These are phyloP conservation scores for Viscum album DNA, from an alignment of 177 flowering plant genomes.

Conservation along the genomic window DNA sequence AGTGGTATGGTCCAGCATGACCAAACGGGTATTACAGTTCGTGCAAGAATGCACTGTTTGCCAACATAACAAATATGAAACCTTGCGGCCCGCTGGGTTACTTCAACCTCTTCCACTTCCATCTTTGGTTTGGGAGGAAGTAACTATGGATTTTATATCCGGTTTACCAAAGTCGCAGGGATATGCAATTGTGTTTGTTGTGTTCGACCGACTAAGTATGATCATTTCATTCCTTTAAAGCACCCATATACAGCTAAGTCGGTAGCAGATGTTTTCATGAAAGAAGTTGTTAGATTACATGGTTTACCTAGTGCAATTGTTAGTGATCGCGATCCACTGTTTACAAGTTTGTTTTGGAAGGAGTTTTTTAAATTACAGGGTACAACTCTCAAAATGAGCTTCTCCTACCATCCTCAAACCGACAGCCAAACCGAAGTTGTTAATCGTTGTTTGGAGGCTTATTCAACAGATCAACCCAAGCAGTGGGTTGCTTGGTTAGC, in stretches of 20 bases:
- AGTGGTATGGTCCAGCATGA: no score
- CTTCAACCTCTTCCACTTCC: background rate
- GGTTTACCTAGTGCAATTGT: background rate
- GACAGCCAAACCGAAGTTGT: constrained; percentile 2
- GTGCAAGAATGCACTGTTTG: no score
- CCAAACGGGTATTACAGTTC: no score
- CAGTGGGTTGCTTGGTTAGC: background rate
- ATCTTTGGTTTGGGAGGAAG: background rate
- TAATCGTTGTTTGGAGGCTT: background rate
- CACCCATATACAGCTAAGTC: background rate
- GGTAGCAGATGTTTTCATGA: background rate
- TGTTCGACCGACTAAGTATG: background rate
- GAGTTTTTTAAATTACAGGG: background rate
- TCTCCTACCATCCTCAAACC: background rate
- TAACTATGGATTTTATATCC: constrained; percentile 2
- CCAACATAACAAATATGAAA: background rate
- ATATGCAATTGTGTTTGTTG: background rate
- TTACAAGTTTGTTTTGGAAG: constrained; percentile 1
- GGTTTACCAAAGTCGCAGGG: background rate
- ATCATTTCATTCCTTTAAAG: background rate
- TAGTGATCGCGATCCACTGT: background rate
- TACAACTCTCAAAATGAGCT: background rate
- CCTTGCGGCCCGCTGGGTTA: background rate
- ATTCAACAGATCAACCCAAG: background rate
- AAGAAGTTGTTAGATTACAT: background rate